These are phyloP conservation scores for Gossypium lobatum DNA, from an alignment of 441 rosid genomes.

Conservation along the genomic window DNA sequence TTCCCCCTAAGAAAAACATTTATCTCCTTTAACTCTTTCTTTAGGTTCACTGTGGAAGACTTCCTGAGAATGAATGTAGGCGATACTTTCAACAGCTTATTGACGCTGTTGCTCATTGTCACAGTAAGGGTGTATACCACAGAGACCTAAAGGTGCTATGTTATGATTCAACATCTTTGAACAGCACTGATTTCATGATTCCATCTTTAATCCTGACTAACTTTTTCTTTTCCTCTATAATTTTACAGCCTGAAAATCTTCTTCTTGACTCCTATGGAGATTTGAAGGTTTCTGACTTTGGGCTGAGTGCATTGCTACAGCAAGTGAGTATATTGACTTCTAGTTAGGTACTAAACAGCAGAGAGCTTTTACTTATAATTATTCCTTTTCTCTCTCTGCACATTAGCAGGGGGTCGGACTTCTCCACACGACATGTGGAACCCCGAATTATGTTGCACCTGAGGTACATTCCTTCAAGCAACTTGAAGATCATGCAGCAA, in stretches of 20 bases:
- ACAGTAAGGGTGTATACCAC: conserved; percentile 85
- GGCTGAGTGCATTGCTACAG: conserved; percentile 84
- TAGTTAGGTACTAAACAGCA: background rate
- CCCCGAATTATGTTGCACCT: conserved; percentile 95
- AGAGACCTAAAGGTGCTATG: conserved; percentile 77
- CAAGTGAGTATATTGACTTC: conserved; percentile 43
- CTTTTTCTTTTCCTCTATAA: conserved; percentile 8
- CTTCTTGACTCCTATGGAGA: conserved; percentile 71
- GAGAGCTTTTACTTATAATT: background rate
- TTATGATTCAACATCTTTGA: conserved; percentile 5
- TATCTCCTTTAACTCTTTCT: conserved; percentile 9
- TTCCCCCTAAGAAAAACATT: background rate
- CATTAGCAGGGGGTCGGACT: conserved; percentile 61
- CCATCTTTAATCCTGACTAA: conserved; percentile 20
- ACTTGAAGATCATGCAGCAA: conserved; percentile 9
- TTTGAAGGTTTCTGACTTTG: conserved; percentile 92
- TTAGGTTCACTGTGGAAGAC: conserved; percentile 68
- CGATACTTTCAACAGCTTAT: conserved; percentile 89
- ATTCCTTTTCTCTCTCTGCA: background rate
- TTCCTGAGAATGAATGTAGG: conserved; percentile 67
- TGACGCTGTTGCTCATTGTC: conserved; percentile 84
- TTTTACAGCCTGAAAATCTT: conserved; percentile 84
- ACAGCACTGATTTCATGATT: conserved; percentile 6
- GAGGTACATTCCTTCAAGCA: conserved; percentile 43
- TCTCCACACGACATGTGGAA: conserved; percentile 90